Evolutionary conservation across 441 rosid genomes (phyloP).

Genomic region (Viola pubescens): DNA sequence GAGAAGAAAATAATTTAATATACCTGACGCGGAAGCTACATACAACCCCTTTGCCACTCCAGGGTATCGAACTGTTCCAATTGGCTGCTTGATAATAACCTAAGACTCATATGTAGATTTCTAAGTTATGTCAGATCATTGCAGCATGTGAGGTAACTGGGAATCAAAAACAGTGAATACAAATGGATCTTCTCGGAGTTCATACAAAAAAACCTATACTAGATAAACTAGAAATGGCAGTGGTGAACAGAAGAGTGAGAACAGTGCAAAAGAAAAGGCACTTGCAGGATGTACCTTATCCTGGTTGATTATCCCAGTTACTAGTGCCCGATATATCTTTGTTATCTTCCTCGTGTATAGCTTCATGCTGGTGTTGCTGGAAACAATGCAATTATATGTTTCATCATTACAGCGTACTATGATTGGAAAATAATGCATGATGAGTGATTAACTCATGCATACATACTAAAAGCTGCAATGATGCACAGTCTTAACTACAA

Average conservation of each 20-base stretch:
- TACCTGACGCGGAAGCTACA: slow-evolving; percentile 77
- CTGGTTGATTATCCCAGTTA: slow-evolving; percentile 48
- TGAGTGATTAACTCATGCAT: no score
- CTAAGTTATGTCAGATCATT: slow-evolving; percentile 4
- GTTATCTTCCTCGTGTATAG: slow-evolving; percentile 42
- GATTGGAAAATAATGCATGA: background rate
- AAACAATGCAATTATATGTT: slow-evolving; percentile 12
- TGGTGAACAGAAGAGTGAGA: background rate
- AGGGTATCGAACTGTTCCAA: slow-evolving; percentile 62
- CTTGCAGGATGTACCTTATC: slow-evolving; percentile 42
- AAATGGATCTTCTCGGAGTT: slow-evolving; percentile 4
- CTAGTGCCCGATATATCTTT: slow-evolving; percentile 77
- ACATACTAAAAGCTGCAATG: no score
- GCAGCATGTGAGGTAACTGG: slow-evolving; percentile 5
- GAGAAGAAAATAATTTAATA: slow-evolving; percentile 8
- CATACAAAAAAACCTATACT: slow-evolving; percentile 1
- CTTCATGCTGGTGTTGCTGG: slow-evolving; percentile 30
- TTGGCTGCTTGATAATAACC: slow-evolving; percentile 67
- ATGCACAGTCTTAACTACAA: no score
- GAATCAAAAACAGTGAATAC: slow-evolving; percentile 3
- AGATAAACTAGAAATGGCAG: background rate
- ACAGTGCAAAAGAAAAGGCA: background rate
- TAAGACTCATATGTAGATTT: slow-evolving; percentile 21
- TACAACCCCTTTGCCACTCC: slow-evolving; percentile 84
- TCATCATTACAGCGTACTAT: slow-evolving; percentile 9